phyloP scores from a whole-genome alignment of 495 filamentous ascomycete species.

The Penicillium canariense region DNA sequence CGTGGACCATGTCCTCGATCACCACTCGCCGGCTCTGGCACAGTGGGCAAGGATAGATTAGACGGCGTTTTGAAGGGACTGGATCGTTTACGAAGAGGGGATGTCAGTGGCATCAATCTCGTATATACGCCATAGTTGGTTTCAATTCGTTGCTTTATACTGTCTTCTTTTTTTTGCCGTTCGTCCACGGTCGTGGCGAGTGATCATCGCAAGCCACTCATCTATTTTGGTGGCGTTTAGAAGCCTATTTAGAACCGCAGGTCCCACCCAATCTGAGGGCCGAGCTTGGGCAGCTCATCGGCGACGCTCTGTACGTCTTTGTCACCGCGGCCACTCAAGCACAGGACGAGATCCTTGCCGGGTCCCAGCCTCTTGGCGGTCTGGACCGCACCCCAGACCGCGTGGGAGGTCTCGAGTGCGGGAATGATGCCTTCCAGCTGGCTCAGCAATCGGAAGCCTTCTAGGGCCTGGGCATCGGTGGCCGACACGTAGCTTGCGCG shows the following conservation, averaged over 20 bases:
- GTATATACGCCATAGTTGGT: neutral
- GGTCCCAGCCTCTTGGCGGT: slow-evolving; percentile 87
- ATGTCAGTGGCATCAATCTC: neutral
- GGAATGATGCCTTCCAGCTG: slow-evolving; percentile 96
- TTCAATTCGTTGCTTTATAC: neutral
- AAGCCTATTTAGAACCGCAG: slow-evolving; percentile 58
- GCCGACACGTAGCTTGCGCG: slow-evolving; percentile 87
- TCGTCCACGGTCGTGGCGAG: neutral
- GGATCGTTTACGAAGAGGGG: neutral
- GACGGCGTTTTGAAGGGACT: neutral
- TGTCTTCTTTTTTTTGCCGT: neutral
- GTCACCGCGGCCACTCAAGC: slow-evolving; percentile 86
- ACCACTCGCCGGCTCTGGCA: no score
- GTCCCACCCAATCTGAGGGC: slow-evolving; percentile 97
- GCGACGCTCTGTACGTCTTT: slow-evolving; percentile 99
- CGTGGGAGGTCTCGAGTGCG: slow-evolving; percentile 90
- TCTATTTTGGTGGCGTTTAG: neutral
- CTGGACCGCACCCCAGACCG: slow-evolving; percentile 87
- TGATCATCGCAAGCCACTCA: neutral
- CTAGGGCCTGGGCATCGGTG: slow-evolving; percentile 88
- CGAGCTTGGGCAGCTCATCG: slow-evolving; percentile 84
- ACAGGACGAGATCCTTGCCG: slow-evolving; percentile 88
- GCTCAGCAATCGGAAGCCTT: slow-evolving; percentile 76
- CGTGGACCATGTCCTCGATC: slow-evolving; percentile 37
- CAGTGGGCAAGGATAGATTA: neutral